These are phyloP conservation scores for Turritis glabra DNA, from an alignment of 345 rosid species.

Conservation along the genomic window DNA sequence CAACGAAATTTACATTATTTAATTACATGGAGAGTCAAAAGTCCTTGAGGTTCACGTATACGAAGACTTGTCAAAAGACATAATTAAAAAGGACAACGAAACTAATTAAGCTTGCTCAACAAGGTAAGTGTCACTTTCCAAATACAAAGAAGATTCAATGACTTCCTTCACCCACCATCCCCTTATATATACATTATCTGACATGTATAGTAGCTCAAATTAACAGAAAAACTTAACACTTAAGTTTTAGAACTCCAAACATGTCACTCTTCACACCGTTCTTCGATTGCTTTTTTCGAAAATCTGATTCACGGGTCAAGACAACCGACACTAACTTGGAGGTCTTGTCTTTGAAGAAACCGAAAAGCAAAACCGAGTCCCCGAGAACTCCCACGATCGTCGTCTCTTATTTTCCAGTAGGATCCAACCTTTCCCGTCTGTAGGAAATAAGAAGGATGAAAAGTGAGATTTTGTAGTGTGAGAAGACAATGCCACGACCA, in stretches of 20 bases:
- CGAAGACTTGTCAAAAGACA: background rate
- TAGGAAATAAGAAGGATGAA: background rate
- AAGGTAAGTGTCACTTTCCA: background rate
- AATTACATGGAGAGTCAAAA: background rate
- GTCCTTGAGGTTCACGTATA: conserved; percentile 4
- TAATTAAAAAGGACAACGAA: background rate
- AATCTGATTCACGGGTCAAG: background rate
- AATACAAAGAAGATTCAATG: background rate
- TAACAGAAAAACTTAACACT: background rate
- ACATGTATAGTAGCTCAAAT: background rate
- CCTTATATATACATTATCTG: background rate
- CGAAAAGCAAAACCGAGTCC: background rate
- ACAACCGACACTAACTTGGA: background rate
- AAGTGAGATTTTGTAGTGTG: background rate
- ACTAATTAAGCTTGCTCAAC: background rate
- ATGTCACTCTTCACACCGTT: background rate
- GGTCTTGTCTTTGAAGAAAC: conserved; percentile 8
- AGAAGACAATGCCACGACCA: background rate
- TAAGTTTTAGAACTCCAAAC: background rate
- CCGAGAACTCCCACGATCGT: background rate
- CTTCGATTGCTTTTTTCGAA: background rate
- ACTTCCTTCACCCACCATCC: background rate
- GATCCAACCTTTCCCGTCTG: background rate
- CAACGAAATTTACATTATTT: too few relatives aligned
- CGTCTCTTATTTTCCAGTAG: background rate